These are phyloP conservation scores for Thuidium tamariscinum DNA, from an alignment of 225 moss, liverwort and hornwort genomes.

Conservation along the genomic window DNA sequence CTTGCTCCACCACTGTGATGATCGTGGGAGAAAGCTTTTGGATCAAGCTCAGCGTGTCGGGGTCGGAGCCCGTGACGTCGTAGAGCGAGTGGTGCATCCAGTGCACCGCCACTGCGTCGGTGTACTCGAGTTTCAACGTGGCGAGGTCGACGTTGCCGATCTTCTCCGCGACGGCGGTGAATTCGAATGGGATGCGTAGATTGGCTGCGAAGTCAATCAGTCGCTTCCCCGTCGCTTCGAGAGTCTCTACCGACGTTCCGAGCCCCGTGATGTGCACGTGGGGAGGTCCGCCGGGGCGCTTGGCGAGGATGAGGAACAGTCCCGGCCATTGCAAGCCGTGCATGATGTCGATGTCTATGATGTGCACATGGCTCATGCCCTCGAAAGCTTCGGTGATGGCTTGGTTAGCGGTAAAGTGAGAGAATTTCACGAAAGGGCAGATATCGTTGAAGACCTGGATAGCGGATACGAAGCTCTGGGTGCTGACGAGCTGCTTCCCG, in stretches of 20 bases:
- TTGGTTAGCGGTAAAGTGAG: conserved; percentile 78
- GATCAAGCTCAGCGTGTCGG: conserved; percentile 34
- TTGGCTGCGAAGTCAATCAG: conserved; percentile 58
- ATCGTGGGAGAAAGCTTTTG: conserved; percentile 49
- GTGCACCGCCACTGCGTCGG: conserved; percentile 57
- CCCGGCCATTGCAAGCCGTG: conserved; percentile 87
- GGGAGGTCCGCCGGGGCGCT: conserved; percentile 59
- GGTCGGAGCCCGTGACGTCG: conserved; percentile 66
- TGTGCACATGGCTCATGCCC: conserved; percentile 60
- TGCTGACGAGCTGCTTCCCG: conserved; percentile 35
- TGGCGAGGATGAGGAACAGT: conserved; percentile 58
- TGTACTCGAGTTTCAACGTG: conserved; percentile 28
- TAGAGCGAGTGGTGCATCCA: conserved; percentile 81
- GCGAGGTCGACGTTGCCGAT: conserved; percentile 49
- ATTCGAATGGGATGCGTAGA: conserved; percentile 56
- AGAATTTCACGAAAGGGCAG: conserved; percentile 73
- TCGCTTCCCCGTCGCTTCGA: conserved; percentile 64
- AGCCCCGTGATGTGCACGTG: conserved; percentile 65
- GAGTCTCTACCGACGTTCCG: conserved; percentile 35
- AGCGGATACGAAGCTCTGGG: conserved; percentile 46
- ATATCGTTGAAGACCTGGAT: conserved; percentile 79
- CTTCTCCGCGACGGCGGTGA: conserved; percentile 43
- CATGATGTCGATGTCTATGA: conserved; percentile 82
- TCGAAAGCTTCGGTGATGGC: conserved; percentile 73
- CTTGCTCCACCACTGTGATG: conserved; percentile 68